Percentiles rank a stretch among this genome's conserved stretches.
Conservation (phyloP, 2,329 filamentous ascomycete species). For the Ascochyta fabae region DNA sequence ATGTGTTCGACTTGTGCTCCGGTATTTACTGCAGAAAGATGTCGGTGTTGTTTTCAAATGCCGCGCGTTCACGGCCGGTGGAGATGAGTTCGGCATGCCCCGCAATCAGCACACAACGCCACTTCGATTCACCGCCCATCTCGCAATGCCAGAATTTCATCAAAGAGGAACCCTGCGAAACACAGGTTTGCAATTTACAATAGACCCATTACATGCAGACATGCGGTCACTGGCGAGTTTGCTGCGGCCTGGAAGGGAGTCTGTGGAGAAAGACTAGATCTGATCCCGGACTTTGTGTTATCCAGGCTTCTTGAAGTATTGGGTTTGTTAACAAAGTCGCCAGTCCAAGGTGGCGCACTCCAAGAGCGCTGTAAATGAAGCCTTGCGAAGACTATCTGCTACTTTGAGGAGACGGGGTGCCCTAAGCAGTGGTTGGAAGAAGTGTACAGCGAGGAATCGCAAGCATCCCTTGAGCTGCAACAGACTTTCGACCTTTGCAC, state of each 20-base stretch:
- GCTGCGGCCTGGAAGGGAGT: neutral
- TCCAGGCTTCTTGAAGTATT: neutral
- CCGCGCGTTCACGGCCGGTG: conserved; percentile 11
- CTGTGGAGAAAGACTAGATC: neutral
- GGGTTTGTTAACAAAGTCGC: neutral
- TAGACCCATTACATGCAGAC: neutral
- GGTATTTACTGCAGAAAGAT: neutral
- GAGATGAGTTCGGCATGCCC: conserved; percentile 4
- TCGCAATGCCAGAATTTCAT: neutral
- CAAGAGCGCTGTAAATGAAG: neutral
- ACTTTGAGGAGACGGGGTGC: neutral
- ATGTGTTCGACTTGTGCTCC: neutral
- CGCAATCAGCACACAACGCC: neutral
- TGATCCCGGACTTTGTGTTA: neutral
- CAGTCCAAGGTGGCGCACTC: neutral
- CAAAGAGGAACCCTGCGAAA: neutral
- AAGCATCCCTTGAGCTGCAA: neutral
- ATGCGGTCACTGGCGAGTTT: neutral
- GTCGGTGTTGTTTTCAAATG: neutral
- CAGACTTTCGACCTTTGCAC: neutral
- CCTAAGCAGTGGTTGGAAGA: neutral
- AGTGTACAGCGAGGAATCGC: neutral
- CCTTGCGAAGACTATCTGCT: neutral
- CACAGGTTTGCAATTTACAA: neutral
- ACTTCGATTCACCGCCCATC: neutral